Evolutionary conservation across 1,284 basidiomycete species (phyloP).

Genomic region (Sporisorium exsertum): DNA sequence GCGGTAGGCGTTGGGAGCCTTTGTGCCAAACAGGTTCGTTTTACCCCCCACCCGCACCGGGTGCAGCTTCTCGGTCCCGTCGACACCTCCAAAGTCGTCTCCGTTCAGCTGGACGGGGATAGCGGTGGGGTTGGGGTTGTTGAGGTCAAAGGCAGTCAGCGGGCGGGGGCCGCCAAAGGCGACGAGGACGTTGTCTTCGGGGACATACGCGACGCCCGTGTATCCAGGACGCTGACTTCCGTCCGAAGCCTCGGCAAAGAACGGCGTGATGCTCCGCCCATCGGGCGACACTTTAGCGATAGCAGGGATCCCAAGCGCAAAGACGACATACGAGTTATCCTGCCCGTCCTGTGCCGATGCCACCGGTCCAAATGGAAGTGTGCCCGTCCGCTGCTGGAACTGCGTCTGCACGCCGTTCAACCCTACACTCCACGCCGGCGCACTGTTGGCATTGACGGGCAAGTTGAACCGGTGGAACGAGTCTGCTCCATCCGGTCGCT

Average conservation of each 20-base stretch:
- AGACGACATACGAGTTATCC: slow-evolving; percentile 66
- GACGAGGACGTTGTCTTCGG: slow-evolving; percentile 53
- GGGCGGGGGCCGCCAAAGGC: slow-evolving; percentile 65
- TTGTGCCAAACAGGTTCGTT: slow-evolving; percentile 57
- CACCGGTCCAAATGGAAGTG: slow-evolving; percentile 63
- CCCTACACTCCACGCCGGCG: slow-evolving; percentile 57
- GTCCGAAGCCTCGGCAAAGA: slow-evolving; percentile 54
- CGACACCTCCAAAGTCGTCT: slow-evolving; percentile 45
- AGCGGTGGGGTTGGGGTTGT: slow-evolving; percentile 33
- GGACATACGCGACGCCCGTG: slow-evolving; percentile 61
- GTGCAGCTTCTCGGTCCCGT: slow-evolving; percentile 62
- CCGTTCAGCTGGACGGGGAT: slow-evolving; percentile 54
- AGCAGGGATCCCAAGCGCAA: slow-evolving; percentile 64
- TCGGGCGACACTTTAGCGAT: slow-evolving; percentile 62
- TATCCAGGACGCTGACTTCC: slow-evolving; percentile 64
- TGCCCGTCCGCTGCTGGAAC: slow-evolving; percentile 48
- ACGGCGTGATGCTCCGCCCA: slow-evolving; percentile 50
- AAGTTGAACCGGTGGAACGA: slow-evolving; percentile 65
- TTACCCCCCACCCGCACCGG: slow-evolving; percentile 34
- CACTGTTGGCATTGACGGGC: slow-evolving; percentile 44
- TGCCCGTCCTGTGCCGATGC: slow-evolving; percentile 61
- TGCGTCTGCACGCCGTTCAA: slow-evolving; percentile 53
- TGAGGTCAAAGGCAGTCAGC: slow-evolving; percentile 60
- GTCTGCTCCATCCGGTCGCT: slow-evolving; percentile 52
- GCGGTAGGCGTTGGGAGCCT: slow-evolving; percentile 59